Evolutionary conservation across 495 filamentous ascomycete genomes (phyloP).

Genomic region (Aspergillus kassunensis): DNA sequence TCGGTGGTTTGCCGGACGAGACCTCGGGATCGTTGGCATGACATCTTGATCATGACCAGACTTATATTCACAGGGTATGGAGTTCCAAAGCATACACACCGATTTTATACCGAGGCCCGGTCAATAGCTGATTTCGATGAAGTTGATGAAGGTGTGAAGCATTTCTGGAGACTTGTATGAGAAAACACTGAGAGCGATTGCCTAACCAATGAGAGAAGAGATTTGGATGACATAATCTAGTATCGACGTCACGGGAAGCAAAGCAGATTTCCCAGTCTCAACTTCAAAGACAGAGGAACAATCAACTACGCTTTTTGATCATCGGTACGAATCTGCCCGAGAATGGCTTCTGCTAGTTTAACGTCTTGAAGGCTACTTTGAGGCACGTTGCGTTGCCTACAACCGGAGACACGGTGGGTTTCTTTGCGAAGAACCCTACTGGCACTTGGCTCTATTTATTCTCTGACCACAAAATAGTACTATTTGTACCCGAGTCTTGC

Average conservation of each 20-base stretch:
- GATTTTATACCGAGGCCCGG: no score
- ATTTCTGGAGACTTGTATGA: background rate
- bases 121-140: no score
- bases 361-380: background rate
- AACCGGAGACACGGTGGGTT: background rate
- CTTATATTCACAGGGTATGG: no score
- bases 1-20: no score
- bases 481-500: background rate
- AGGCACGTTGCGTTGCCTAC: background rate
- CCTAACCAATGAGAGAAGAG: background rate
- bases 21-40: no score
- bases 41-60: no score
- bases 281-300: background rate
- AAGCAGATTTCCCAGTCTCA: background rate
- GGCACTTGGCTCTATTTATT: background rate
- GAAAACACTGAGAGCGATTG: no score
- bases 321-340: background rate
- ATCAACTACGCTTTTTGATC: background rate
- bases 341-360: background rate
- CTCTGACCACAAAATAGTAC: background rate
- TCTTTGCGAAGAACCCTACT: background rate
- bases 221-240: background rate
- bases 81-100: no score
- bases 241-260: slow-evolving; percentile 9
- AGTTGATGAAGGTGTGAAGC: background rate